A percentile compares a stretch with the other conserved stretches of the same genome.
Evolutionary conservation across 208 protist species (phyloP).

Genomic region (Leishmania gerbilli): DNA sequence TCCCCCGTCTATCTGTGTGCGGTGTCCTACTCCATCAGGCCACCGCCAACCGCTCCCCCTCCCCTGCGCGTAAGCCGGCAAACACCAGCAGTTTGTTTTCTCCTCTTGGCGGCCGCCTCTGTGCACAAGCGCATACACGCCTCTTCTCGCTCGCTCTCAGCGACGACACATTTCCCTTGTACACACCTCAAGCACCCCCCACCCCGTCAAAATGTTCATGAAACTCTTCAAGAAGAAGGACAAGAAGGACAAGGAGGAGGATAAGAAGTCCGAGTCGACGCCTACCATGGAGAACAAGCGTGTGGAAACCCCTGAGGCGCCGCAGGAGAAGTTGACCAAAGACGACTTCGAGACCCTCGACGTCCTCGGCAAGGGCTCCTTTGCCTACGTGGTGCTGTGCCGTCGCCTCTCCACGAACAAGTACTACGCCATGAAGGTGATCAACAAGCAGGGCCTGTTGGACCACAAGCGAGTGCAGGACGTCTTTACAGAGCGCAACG

Average conservation of each 20-base stretch:
- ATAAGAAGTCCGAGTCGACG: conserved; percentile 36
- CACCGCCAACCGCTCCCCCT: not conserved
- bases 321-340: conserved; percentile 85
- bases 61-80: not conserved
- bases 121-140: not conserved
- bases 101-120: not conserved
- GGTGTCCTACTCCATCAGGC: not conserved
- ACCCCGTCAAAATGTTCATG: conserved; percentile 64
- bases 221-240: conserved; percentile 85
- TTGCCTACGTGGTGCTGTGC: conserved; percentile 95
- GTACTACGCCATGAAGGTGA: conserved; percentile 95
- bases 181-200: not conserved
- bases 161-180: not conserved
- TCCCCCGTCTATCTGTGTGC: not conserved
- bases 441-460: conserved; percentile 91
- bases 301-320: conserved; percentile 18
- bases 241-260: conserved; percentile 89
- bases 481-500: conserved; percentile 93
- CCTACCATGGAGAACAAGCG: conserved; percentile 27
- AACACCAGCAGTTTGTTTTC: not conserved
- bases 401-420: conserved; percentile 86
- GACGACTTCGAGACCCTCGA: conserved; percentile 94
- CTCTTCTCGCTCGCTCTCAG: not conserved
- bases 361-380: conserved; percentile 94
- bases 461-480: conserved; percentile 92